A percentile compares a stretch with the other conserved stretches of the same genome.
These are phyloP conservation scores for Obba rivulosa DNA, from an alignment of 768 basidiomycete species.

Conservation along the genomic window DNA sequence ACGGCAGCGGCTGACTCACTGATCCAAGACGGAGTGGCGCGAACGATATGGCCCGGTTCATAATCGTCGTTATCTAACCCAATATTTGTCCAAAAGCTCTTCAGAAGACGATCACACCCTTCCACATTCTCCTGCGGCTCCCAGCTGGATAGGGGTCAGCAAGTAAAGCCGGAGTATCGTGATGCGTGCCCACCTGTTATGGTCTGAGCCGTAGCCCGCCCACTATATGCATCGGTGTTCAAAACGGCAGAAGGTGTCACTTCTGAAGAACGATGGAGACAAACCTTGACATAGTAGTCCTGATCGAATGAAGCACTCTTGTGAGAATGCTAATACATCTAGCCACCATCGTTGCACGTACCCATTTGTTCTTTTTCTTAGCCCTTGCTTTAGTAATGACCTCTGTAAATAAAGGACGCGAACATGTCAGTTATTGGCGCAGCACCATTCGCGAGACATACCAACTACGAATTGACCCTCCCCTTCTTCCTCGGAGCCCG, in stretches of 20 bases:
- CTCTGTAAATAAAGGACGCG: conserved; percentile 27
- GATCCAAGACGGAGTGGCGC: conserved; percentile 53
- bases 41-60: conserved; percentile 35
- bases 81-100: conserved; percentile 53
- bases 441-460: background rate
- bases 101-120: conserved; percentile 51
- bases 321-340: background rate
- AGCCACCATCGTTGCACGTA: conserved; percentile 23
- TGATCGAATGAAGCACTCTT: conserved; percentile 14
- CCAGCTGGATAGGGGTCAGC: conserved; percentile 47
- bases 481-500: conserved; percentile 7
- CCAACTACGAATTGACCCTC: conserved; percentile 13
- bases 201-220: conserved; percentile 53
- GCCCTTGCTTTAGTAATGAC: conserved; percentile 58
- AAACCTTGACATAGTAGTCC: conserved; percentile 71
- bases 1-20: conserved; percentile 27
- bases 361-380: conserved; percentile 45
- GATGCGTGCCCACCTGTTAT: conserved; percentile 44
- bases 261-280: background rate
- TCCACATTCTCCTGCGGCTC: conserved; percentile 58
- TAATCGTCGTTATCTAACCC: conserved; percentile 57
- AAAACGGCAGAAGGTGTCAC: background rate
- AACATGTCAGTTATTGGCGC: background rate
- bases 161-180: background rate
- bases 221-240: conserved; percentile 39